A percentile compares a stretch with the other conserved stretches of the same genome.
Conservation (phyloP, 2,329 filamentous ascomycete species). For the Colletotrichum horii region DNA sequence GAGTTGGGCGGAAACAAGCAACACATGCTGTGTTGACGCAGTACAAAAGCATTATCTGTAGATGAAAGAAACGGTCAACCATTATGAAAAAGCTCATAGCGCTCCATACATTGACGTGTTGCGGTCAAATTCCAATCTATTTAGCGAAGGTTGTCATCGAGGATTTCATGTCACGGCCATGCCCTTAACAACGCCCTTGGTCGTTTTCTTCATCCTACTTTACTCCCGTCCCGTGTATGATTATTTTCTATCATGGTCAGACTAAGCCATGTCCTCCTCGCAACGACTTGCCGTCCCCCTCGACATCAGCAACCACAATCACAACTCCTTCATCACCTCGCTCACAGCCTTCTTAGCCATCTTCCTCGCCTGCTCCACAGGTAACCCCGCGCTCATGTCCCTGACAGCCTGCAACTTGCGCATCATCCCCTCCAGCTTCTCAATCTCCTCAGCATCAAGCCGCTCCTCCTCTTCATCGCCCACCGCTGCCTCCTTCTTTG, state of each 20-base stretch:
- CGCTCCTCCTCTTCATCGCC: conserved; percentile 24
- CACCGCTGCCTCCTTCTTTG: neutral
- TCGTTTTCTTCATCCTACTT: neutral
- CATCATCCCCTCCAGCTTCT: conserved; percentile 69
- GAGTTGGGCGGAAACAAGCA: neutral
- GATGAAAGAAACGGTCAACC: neutral
- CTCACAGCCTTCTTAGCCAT: conserved; percentile 66
- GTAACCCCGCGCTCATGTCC: conserved; percentile 64
- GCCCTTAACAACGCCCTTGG: too few species aligned
- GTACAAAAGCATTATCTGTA: neutral
- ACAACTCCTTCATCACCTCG: conserved; percentile 69
- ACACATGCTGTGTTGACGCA: neutral
- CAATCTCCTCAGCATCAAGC: conserved; percentile 54
- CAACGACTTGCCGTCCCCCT: neutral
- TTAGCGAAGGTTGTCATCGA: too few species aligned
- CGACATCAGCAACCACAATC: neutral
- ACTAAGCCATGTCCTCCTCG: neutral
- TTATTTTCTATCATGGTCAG: neutral
- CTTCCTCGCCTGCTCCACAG: conserved; percentile 64
- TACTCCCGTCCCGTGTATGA: too few species aligned
- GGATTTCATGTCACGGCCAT: too few species aligned
- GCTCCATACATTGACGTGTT: too few species aligned
- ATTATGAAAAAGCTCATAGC: neutral
- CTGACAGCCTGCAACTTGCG: conserved; percentile 65
- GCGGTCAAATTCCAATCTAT: too few species aligned